These are phyloP conservation scores for Xylaria multiplex DNA, from an alignment of 2,329 filamentous ascomycete species.

Conservation along the genomic window DNA sequence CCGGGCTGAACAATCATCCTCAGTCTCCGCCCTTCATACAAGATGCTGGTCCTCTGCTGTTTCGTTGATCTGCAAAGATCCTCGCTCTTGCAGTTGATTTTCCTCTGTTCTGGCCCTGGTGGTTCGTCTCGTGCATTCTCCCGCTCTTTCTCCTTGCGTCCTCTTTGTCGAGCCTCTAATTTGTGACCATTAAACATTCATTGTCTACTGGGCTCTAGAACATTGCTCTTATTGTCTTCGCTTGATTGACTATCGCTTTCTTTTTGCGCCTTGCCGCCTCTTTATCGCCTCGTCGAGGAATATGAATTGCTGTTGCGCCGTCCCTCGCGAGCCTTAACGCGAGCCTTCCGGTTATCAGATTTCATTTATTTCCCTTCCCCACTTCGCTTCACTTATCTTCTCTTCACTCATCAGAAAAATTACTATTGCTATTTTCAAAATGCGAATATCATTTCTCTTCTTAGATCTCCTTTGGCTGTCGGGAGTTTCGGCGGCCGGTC, in stretches of 20 bases:
- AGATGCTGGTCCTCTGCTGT: conserved; percentile 39
- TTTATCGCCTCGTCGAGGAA: conserved; percentile 43
- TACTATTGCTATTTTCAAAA: conserved; percentile 34
- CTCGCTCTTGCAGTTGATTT: conserved; percentile 30
- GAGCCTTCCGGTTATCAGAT: conserved; percentile 15
- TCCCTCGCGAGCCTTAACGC: conserved; percentile 34
- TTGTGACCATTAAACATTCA: conserved; percentile 30
- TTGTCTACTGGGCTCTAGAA: conserved; percentile 38
- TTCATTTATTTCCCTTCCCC: conserved; percentile 37
- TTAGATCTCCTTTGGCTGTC: conserved; percentile 47
- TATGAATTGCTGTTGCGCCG: conserved; percentile 43
- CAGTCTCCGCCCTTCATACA: conserved; percentile 38
- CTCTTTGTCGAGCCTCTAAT: conserved; percentile 30
- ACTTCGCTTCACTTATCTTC: conserved; percentile 33
- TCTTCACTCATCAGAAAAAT: conserved; percentile 22
- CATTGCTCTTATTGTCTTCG: conserved; percentile 36
- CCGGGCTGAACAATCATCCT: conserved; percentile 25
- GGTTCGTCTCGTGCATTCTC: conserved; percentile 32
- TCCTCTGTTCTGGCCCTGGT: conserved; percentile 37
- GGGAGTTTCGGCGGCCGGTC: conserved; percentile 48
- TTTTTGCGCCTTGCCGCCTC: conserved; percentile 38
- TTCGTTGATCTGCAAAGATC: conserved; percentile 36
- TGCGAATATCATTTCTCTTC: conserved; percentile 46
- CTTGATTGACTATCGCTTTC: conserved; percentile 30
- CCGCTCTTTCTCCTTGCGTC: conserved; percentile 24